These are phyloP conservation scores for Lactifluus rugatus DNA, from an alignment of 768 basidiomycete species.

Conservation along the genomic window DNA sequence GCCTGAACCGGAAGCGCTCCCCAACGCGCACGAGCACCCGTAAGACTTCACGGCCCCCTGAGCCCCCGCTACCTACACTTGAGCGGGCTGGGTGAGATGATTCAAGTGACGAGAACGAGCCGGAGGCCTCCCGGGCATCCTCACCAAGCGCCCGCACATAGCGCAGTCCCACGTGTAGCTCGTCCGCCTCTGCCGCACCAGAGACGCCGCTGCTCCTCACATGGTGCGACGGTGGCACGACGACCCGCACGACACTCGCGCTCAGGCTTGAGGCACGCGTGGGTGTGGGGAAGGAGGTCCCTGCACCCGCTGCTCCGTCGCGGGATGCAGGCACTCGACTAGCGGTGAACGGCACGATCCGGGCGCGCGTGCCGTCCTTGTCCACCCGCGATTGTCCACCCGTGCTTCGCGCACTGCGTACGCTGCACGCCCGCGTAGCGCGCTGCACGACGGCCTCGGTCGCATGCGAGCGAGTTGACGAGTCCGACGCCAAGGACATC, in stretches of 20 bases:
- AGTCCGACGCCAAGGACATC: conserved; percentile 25
- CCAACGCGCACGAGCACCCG: conserved; percentile 19
- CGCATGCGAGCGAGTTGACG: conserved; percentile 30
- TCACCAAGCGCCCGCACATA: conserved; percentile 63
- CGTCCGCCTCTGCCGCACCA: conserved; percentile 41
- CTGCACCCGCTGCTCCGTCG: conserved; percentile 4
- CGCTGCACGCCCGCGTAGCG: conserved; percentile 45
- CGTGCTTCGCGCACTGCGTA: conserved; percentile 38
- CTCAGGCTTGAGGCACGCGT: conserved; percentile 48
- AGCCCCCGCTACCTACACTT: conserved; percentile 10
- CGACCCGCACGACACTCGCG: conserved; percentile 44
- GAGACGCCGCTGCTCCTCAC: background rate
- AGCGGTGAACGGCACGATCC: conserved; percentile 64
- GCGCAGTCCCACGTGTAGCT: conserved; percentile 56
- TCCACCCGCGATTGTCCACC: conserved; percentile 30
- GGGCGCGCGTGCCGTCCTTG: conserved; percentile 35
- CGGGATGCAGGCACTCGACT: conserved; percentile 55
- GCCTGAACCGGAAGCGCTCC: conserved; percentile 20
- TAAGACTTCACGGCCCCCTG: conserved; percentile 5
- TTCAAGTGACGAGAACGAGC: conserved; percentile 54
- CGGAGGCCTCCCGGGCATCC: conserved; percentile 33
- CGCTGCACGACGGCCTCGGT: conserved; percentile 38
- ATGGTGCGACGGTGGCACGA: background rate
- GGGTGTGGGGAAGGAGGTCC: conserved; percentile 19
- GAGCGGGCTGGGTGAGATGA: conserved; percentile 40